Base-by-base conservation (phyloP, 148 eudicot species). In the Rhododendron henanense region DNA sequence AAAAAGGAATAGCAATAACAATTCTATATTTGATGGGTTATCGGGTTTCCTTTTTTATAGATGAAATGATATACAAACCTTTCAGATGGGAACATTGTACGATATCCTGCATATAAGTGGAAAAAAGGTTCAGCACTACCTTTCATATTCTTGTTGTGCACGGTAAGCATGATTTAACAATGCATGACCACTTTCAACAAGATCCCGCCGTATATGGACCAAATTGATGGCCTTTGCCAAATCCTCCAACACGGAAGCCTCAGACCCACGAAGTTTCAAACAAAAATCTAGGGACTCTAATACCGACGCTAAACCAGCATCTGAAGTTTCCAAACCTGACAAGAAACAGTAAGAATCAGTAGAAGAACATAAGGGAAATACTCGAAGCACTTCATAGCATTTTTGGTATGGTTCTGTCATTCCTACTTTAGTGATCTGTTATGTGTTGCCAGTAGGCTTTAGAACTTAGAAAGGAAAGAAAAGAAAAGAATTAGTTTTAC, bases 151-250 rank as follows among this genome's bases (percentile, higher is more conserved):
- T 88, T 91, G 97, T 87, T 92, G 95, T 61, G 93, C 94, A 88
- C 90, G 92, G 85, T 92, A 92, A 85, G 98, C 99, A 90, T 97
- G 99, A 86, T 93, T 92, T 84, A 97, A 86, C 92, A 97, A 91
- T 82, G 96, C 90, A 91, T 93, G 99, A 47, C 99, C 98, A 90
- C 99, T 97, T 87, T 97, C 98, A 87, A 95, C 99, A 86, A 95
- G 98, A 91, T 94, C 93, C 88, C 92, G 89, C 79, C 99, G 92
- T 76, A 93, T 88, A 87, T 95, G 99, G 84, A 97, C 99, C 93
- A 94, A 90, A 87, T 92, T 90, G 84, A 97, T 94, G 88, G 99
- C 98, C 89, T 95, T 95, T 45, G 94, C 95, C 88, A 97, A 91
- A 87, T 95, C 99, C 91, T 97, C 99, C 90, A 97, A 84, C 82